Conservation (phyloP, 345 rosid species). For the Isatis tinctoria region DNA sequence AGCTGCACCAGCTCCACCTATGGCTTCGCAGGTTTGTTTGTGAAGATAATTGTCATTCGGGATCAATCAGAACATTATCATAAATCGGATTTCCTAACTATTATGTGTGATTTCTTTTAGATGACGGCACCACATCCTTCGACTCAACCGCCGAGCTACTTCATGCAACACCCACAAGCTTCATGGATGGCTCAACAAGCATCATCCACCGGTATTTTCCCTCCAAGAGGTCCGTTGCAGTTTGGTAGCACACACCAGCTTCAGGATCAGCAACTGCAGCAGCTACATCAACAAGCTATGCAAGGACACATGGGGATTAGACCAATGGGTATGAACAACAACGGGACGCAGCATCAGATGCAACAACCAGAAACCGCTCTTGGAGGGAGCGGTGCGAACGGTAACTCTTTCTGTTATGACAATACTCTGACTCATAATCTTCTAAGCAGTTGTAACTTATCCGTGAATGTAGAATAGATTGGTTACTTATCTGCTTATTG, state of each 20-base stretch:
- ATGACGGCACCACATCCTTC: constrained; percentile 75
- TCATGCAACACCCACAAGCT: constrained; percentile 82
- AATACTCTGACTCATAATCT: not conserved
- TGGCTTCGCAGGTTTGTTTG: constrained; percentile 66
- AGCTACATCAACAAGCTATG: constrained; percentile 44
- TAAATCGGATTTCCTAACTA: not conserved
- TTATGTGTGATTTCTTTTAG: constrained; percentile 35
- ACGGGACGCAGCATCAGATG: constrained; percentile 47
- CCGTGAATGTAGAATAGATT: not conserved
- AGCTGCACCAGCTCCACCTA: constrained; percentile 30
- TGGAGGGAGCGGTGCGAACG: constrained; percentile 41
- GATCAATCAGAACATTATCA: not conserved
- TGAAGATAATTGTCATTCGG: not conserved
- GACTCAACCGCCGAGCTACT: constrained; percentile 55
- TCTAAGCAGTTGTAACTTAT: not conserved
- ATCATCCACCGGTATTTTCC: constrained; percentile 52
- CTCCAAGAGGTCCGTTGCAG: constrained; percentile 66
- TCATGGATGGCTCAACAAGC: constrained; percentile 44
- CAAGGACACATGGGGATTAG: constrained; percentile 87
- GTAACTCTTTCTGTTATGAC: not conserved
- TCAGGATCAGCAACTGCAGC: constrained; percentile 53
- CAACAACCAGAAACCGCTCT: constrained; percentile 43
- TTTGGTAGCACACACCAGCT: constrained; percentile 68
- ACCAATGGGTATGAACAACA: constrained; percentile 46
- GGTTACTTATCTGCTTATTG: not conserved